Conservation (phyloP, 2,329 filamentous ascomycete genomes). For the Colletotrichum liriopes region DNA sequence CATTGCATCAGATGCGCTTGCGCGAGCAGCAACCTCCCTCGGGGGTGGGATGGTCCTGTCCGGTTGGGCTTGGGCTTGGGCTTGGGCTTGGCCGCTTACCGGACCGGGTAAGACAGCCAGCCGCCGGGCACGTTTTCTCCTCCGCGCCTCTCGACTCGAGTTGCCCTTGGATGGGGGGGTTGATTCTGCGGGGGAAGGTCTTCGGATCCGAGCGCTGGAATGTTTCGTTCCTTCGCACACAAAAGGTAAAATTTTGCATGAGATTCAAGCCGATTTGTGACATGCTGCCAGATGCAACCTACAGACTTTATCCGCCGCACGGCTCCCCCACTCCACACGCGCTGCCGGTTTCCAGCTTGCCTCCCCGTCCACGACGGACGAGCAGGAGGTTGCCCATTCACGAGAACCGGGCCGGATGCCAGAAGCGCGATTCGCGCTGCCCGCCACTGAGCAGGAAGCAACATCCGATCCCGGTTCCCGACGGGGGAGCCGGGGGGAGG, state of each 20-base stretch:
- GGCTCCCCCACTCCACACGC: background rate
- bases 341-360: background rate
- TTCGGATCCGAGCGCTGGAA: background rate
- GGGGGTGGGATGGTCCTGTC: conserved; percentile 5
- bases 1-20: conserved; percentile 38
- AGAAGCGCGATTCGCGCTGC: conserved; percentile 7
- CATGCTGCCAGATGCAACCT: background rate
- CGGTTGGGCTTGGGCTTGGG: background rate
- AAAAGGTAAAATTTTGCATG: background rate
- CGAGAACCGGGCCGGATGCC: conserved; percentile 5
- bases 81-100: background rate
- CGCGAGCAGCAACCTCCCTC: background rate
- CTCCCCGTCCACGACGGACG: background rate
- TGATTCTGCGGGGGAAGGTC: background rate
- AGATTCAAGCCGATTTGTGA: background rate
- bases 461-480: background rate
- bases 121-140: background rate
- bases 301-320: background rate
- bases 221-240: background rate
- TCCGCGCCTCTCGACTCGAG: background rate
- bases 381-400: background rate
- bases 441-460: background rate
- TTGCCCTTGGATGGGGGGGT: background rate
- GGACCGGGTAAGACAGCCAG: conserved; percentile 7
- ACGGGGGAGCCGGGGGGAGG: background rate